Evolutionary conservation across 345 rosid species (phyloP), one percentile per base, ranked within the genome.

Genomic region (Citropsis articulata): DNA sequence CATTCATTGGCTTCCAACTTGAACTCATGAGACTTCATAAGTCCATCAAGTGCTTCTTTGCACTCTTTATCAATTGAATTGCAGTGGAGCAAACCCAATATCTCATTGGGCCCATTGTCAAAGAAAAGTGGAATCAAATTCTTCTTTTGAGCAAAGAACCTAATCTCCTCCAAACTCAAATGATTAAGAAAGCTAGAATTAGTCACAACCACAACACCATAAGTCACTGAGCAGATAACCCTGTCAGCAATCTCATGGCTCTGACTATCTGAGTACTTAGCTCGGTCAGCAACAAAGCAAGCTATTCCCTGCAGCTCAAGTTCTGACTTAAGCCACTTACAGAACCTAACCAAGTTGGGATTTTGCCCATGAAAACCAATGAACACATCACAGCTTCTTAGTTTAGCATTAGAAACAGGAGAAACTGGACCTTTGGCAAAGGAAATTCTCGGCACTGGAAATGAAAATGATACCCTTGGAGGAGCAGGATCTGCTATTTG

Each of bases 241-340:
- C 95, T 82, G 81, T 95, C 98, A 0, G 96, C 92, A 72, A 93
- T 91, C 84, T 93, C 97, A 75, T 95, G 93, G 77, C 97, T 93
- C 85, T 95, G 97, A 16, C 78, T 80, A 75, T 92, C 91, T 0
- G 94, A 87, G 76, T 91, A 95, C 83, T 88, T 92, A 0, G 97
- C 93, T 83, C 97, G 86, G 60, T 95, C 98, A 7, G 95, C 97
- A 22, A 93, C 91, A 65, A 95, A 95, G 71, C 98, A 93, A 68
- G 95, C 98, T 70, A 95, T 93, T 4, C 98, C 98, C 84, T 93
- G 95, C 77, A 93, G 89, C 88, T 95, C 97, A 59, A 92, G 93
- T 86, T 95, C 98, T 24, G 98, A 95, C 83, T 93, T 95, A 33
- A 95, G 83, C 98, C 98, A 95, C 86, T 93, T 93, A 77, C 93